Base-by-base conservation (phyloP, 805 yeast species). In the Yamadazyma paraphyllophila region DNA sequence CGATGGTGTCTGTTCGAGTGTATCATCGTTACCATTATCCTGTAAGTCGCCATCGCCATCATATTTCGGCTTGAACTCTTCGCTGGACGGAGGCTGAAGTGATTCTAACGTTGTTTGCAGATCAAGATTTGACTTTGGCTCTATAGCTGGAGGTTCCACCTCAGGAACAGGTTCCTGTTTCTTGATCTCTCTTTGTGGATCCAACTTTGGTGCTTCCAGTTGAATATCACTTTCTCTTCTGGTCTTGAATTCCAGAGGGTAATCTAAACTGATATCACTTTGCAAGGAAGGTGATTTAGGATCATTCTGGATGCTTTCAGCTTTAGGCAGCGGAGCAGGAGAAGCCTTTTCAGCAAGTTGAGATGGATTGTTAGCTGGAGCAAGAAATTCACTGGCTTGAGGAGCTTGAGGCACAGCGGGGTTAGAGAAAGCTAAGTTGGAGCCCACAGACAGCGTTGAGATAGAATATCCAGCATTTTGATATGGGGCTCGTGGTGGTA, bases 191-290 rank as follows among this genome's bases (percentile, higher is more conserved):
- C 24, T 20, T 20, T 20, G 24, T 6, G 24, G 24, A 20, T 20
- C 24, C 24, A 20, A 20, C 24, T 20, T 20, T 33, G 29, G 4
- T 2, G 17, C 33, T 10, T n/a, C 31, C 7, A 25, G 25, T 11
- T 16, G 16, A 35, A 43, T 25, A 27, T 43, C 50, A 30, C 45
- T 39, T 5, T 27, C 41, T 27, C 50, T 43, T 43, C 45, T 43
- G 13, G 57, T 24, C 45, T 57, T 62, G 47, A 62, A 58, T 14
- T 62, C 66, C 42, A 45, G 53, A 2, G 66, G 66, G 47, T 59
- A 62, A 41, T 63, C 68, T 43, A 60, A 46, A 38, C 67, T 63
- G 7, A 62, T 50, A 45, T 65, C 70, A 49, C 70, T 65, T 26
- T 64, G 68, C 17, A 58, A 46, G 2, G 67, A 58, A 6, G 69